A percentile compares a stretch with the other conserved stretches of the same genome.
Conservation (phyloP, 2,329 filamentous ascomycete species). For the Phialocephala subalpina region DNA sequence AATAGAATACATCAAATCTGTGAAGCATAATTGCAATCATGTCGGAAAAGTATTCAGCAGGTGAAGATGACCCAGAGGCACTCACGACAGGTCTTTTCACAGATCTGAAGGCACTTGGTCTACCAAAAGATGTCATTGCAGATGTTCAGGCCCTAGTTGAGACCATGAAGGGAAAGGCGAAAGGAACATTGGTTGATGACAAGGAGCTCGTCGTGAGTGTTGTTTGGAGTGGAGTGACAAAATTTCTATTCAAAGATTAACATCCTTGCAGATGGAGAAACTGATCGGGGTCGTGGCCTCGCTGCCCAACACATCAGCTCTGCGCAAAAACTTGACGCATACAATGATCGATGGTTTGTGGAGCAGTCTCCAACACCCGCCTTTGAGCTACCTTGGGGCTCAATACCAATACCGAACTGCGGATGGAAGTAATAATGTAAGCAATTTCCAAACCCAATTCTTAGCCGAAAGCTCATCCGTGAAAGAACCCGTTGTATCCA, state of each 20-base stretch:
- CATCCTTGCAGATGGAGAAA: conserved; percentile 49
- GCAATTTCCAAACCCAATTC: not conserved
- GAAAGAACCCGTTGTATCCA: conserved; percentile 66
- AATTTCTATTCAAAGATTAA: not conserved
- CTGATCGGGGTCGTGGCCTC: conserved; percentile 64
- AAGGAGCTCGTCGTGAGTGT: not conserved
- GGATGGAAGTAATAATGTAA: conserved; percentile 70
- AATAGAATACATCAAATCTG: too few species aligned
- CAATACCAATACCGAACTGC: conserved; percentile 66
- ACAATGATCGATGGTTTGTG: conserved; percentile 73
- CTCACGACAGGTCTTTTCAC: not conserved
- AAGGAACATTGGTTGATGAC: not conserved
- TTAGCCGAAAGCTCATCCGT: not conserved
- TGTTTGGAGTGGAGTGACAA: too few species aligned
- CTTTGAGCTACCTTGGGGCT: conserved; percentile 69
- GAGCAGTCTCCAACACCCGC: conserved; percentile 75
- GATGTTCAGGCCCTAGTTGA: not conserved
- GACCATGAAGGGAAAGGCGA: not conserved
- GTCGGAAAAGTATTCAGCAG: not conserved
- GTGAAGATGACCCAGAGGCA: not conserved
- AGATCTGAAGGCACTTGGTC: not conserved
- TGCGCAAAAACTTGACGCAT: conserved; percentile 69
- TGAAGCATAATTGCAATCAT: not conserved
- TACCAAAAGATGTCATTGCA: not conserved
- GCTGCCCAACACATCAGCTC: conserved; percentile 67